A percentile compares a stretch with the other conserved stretches of the same genome.
Evolutionary conservation across 805 yeast species (phyloP).

Genomic region (Wickerhamiella cacticola): DNA sequence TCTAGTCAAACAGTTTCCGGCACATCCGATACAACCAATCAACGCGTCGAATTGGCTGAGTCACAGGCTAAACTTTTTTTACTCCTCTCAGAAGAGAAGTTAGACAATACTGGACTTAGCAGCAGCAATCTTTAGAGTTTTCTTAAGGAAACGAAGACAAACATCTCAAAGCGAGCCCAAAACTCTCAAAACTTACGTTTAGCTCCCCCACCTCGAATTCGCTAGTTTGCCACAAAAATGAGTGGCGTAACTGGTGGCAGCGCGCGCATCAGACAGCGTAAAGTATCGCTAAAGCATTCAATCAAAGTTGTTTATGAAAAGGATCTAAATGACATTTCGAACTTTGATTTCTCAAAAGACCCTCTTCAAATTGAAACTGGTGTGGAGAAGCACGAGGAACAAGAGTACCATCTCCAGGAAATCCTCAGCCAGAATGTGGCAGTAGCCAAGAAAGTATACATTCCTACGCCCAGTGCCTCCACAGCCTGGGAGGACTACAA

Average conservation of each 20-base stretch:
- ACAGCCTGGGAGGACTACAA: conserved; percentile 63
- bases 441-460: conserved; percentile 49
- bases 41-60: conserved; percentile 4
- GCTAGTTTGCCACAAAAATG: neutral
- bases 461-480: conserved; percentile 96
- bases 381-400: conserved; percentile 95
- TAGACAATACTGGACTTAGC: too few species aligned
- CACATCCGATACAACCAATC: conserved; percentile 6
- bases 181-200: neutral
- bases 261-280: conserved; percentile 54
- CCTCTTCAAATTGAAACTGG: conserved; percentile 88
- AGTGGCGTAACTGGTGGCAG: conserved; percentile 7
- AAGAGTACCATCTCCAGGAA: conserved; percentile 87
- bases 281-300: conserved; percentile 83
- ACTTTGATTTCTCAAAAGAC: conserved; percentile 64
- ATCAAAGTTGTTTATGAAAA: conserved; percentile 62
- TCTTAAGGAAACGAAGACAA: neutral
- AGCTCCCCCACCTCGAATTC: neutral
- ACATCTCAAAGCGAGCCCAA: neutral
- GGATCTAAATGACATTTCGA: conserved; percentile 72
- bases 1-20: neutral
- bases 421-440: conserved; percentile 71
- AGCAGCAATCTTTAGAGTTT: too few species aligned
- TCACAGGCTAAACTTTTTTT: neutral
- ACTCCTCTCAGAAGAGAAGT: neutral